These are phyloP conservation scores for Plicaturopsis crispa DNA, from an alignment of 768 basidiomycete genomes.

Conservation along the genomic window DNA sequence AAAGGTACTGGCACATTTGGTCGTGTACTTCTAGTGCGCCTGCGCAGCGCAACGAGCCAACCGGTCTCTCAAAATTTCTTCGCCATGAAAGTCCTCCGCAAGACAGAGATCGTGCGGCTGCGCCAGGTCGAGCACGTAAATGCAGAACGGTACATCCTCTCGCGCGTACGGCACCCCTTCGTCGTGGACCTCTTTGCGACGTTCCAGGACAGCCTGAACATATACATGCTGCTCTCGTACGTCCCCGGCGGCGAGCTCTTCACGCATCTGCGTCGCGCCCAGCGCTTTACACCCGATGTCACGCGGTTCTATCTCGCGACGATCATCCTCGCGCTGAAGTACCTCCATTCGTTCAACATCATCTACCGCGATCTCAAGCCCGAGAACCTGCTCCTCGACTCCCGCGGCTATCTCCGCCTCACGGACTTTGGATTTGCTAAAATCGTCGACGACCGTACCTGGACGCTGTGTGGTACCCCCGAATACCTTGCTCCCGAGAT, in stretches of 20 bases:
- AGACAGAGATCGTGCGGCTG: slow-evolving; percentile 78
- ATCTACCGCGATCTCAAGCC: slow-evolving; percentile 99
- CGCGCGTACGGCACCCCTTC: slow-evolving; percentile 88
- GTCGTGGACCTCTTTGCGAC: slow-evolving; percentile 94
- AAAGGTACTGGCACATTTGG: slow-evolving; percentile 95
- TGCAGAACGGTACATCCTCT: slow-evolving; percentile 90
- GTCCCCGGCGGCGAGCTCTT: slow-evolving; percentile 97
- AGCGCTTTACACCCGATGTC: slow-evolving; percentile 93
- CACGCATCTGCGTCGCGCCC: slow-evolving; percentile 89
- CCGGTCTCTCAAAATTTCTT: slow-evolving; percentile 42
- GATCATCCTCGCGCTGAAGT: slow-evolving; percentile 91
- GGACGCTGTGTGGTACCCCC: slow-evolving; percentile 94
- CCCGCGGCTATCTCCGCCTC: slow-evolving; percentile 86
- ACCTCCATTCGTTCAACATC: slow-evolving; percentile 93
- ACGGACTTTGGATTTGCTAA: slow-evolving; percentile 99
- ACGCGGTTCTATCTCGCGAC: slow-evolving; percentile 97
- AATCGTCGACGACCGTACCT: slow-evolving; percentile 94
- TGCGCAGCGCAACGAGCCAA: slow-evolving; percentile 49
- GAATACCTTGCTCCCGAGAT: slow-evolving; percentile 99
- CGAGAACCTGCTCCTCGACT: slow-evolving; percentile 94
- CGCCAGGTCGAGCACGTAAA: slow-evolving; percentile 98
- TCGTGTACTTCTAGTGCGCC: slow-evolving; percentile 83
- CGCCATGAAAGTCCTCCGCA: slow-evolving; percentile 86
- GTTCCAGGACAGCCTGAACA: slow-evolving; percentile 92
- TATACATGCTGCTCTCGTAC: slow-evolving; percentile 97